These are phyloP conservation scores for Fusarium anthophilum DNA, from an alignment of 2,329 filamentous ascomycete species.

Conservation along the genomic window DNA sequence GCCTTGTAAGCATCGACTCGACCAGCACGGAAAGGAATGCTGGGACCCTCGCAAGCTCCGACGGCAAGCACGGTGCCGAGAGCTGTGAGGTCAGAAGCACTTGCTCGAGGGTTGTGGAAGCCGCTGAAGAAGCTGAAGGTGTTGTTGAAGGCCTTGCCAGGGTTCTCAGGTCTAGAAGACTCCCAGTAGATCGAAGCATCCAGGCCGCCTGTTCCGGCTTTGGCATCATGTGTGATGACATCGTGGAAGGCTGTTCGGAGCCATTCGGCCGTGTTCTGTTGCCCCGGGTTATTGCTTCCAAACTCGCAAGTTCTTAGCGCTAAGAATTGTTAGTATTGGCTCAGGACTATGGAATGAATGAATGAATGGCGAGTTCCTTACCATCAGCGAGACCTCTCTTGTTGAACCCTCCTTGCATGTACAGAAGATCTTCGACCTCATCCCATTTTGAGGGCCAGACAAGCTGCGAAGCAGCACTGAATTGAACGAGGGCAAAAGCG, in stretches of 20 bases:
- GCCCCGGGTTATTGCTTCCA: conserved; percentile 21
- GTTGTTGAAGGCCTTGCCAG: conserved; percentile 35
- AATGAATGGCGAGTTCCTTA: background rate
- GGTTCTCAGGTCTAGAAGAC: conserved; percentile 34
- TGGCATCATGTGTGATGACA: conserved; percentile 35
- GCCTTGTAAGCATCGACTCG: conserved; percentile 45
- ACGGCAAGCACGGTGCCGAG: conserved; percentile 47
- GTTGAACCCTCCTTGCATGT: conserved; percentile 9
- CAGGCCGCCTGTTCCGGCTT: conserved; percentile 34
- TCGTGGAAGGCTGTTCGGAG: conserved; percentile 43
- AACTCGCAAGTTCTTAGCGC: conserved; percentile 31
- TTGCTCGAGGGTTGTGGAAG: conserved; percentile 10
- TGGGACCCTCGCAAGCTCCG: conserved; percentile 50
- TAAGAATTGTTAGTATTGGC: background rate
- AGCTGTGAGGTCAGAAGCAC: conserved; percentile 46
- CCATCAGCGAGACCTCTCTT: conserved; percentile 9
- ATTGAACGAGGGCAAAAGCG: background rate
- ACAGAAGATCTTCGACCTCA: conserved; percentile 26
- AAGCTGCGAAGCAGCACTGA: conserved; percentile 6
- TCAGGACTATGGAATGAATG: rapidly evolving
- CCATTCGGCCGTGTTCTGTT: conserved; percentile 42
- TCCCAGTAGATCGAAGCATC: conserved; percentile 43
- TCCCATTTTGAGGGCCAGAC: conserved; percentile 35
- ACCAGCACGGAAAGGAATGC: conserved; percentile 45
- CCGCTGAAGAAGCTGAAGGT: conserved; percentile 47